Evolutionary conservation across 768 basidiomycete genomes (phyloP).

Genomic region (Leccinum arenicola): DNA sequence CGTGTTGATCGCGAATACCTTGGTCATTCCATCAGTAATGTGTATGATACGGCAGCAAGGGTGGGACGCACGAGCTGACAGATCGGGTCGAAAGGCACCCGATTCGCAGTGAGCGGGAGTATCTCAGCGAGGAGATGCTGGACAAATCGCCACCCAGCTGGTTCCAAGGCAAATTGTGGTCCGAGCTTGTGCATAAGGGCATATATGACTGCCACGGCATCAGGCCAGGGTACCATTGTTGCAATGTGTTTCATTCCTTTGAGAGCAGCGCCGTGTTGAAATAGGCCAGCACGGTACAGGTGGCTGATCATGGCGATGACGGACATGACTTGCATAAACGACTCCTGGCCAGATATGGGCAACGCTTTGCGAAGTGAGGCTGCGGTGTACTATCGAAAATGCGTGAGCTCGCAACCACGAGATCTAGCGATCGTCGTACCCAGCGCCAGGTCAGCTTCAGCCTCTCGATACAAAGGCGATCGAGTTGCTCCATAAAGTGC

Average conservation of each 20-base stretch:
- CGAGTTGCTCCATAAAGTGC: slow-evolving; percentile 14
- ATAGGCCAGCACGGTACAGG: slow-evolving; percentile 13
- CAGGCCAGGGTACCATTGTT: slow-evolving; percentile 12
- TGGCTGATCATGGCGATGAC: slow-evolving; percentile 13
- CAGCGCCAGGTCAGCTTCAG: slow-evolving; percentile 15
- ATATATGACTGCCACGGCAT: slow-evolving; percentile 17
- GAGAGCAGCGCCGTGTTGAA: slow-evolving; percentile 9
- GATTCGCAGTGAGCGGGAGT: slow-evolving; percentile 1
- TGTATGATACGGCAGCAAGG: not conserved
- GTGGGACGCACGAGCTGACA: slow-evolving; percentile 16
- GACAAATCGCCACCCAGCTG: slow-evolving; percentile 12
- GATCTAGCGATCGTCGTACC: slow-evolving; percentile 7
- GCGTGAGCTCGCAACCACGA: slow-evolving; percentile 1
- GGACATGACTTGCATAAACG: slow-evolving; percentile 16
- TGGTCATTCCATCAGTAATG: slow-evolving; percentile 2
- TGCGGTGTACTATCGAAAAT: slow-evolving; percentile 8
- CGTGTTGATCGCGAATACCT: slow-evolving; percentile 14
- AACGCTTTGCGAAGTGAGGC: not conserved
- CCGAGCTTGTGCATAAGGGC: slow-evolving; percentile 18
- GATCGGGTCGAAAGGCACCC: slow-evolving; percentile 9
- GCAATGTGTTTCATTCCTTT: slow-evolving; percentile 11
- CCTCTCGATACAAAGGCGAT: slow-evolving; percentile 9
- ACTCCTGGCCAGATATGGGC: slow-evolving; percentile 4
- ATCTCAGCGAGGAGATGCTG: slow-evolving; percentile 12
- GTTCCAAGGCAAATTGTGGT: slow-evolving; percentile 11